A percentile compares a stretch with the other conserved stretches of the same genome.
Evolutionary conservation across 495 filamentous ascomycete species (phyloP).

Genomic region (Hypoxylon lienhwacheense): DNA sequence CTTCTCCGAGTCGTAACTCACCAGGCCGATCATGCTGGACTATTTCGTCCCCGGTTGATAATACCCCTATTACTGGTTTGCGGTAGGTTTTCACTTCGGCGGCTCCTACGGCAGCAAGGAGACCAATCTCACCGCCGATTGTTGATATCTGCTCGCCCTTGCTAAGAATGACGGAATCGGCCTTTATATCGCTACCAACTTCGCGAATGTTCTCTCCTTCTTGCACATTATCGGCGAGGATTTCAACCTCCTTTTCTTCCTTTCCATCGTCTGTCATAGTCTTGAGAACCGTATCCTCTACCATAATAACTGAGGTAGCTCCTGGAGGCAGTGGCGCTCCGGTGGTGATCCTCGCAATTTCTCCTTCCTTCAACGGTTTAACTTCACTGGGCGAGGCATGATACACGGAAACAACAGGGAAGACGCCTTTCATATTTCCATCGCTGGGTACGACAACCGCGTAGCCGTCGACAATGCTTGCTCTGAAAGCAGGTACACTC

Average conservation of each 20-base stretch:
- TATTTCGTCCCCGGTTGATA: constrained; percentile 96
- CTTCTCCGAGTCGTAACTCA: constrained; percentile 72
- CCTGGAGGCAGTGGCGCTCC: constrained; percentile 88
- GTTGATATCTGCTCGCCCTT: constrained; percentile 78
- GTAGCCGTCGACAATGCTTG: constrained; percentile 97
- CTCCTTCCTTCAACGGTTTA: constrained; percentile 64
- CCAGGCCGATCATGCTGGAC: constrained; percentile 70
- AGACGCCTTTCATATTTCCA: constrained; percentile 70
- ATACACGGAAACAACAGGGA: constrained; percentile 83
- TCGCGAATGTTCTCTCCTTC: constrained; percentile 88
- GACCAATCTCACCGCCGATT: constrained; percentile 85
- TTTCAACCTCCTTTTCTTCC: constrained; percentile 86
- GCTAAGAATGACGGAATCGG: constrained; percentile 67
- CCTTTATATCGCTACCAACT: constrained; percentile 81
- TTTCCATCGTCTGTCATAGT: constrained; percentile 72
- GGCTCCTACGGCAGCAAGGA: constrained; percentile 83
- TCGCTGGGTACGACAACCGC: constrained; percentile 67
- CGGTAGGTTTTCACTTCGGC: constrained; percentile 72
- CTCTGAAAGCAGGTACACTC: constrained; percentile 86
- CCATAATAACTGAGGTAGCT: constrained; percentile 93
- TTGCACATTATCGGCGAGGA: constrained; percentile 72
- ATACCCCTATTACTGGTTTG: constrained; percentile 77
- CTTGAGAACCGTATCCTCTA: constrained; percentile 83
- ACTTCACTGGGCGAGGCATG: constrained; percentile 73
- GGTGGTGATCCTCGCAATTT: constrained; percentile 89